These are phyloP conservation scores for Collariella sp. DNA, from an alignment of 495 filamentous ascomycete species.

Conservation along the genomic window DNA sequence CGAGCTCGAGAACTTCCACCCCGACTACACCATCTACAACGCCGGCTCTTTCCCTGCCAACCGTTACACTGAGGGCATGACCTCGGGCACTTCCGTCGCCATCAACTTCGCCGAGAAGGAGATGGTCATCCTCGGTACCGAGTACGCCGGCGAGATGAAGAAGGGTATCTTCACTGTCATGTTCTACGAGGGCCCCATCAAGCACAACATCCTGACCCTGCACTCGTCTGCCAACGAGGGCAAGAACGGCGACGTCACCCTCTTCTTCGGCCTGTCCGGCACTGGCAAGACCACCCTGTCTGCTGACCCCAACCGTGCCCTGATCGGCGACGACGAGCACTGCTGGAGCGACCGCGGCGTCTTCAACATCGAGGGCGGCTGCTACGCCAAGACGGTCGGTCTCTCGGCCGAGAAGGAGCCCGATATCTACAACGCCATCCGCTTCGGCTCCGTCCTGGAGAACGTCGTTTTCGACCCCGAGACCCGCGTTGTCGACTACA, in stretches of 20 bases:
- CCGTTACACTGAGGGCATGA: slow-evolving; percentile 97
- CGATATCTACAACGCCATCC: slow-evolving; percentile 95
- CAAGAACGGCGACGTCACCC: slow-evolving; percentile 81
- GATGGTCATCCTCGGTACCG: slow-evolving; percentile 97
- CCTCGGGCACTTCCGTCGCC: slow-evolving; percentile 66
- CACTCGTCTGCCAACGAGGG: slow-evolving; percentile 98
- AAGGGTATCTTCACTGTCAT: slow-evolving; percentile 99
- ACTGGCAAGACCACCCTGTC: slow-evolving; percentile 98
- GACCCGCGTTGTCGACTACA: slow-evolving; percentile 86
- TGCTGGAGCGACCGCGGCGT: slow-evolving; percentile 96
- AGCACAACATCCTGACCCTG: slow-evolving; percentile 96
- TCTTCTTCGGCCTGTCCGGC: slow-evolving; percentile 98
- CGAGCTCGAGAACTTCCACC: slow-evolving; percentile 94
- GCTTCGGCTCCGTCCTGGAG: slow-evolving; percentile 93
- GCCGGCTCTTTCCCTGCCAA: slow-evolving; percentile 98
- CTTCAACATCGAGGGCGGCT: slow-evolving; percentile 99
- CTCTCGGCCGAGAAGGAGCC: slow-evolving; percentile 98
- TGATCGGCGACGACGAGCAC: slow-evolving; percentile 99
- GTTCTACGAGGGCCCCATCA: slow-evolving; percentile 99
- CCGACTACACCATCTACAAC: slow-evolving; percentile 99
- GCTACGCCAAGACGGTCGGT: slow-evolving; percentile 98
- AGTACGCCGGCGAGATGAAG: slow-evolving; percentile 99
- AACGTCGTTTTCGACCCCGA: slow-evolving; percentile 95
- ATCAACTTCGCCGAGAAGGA: slow-evolving; percentile 77
- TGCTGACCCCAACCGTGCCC: slow-evolving; percentile 87